Percentiles rank a stretch among this genome's conserved stretches.
These are phyloP conservation scores for Talaromyces wortmannii DNA, from an alignment of 495 filamentous ascomycete species.

Conservation along the genomic window DNA sequence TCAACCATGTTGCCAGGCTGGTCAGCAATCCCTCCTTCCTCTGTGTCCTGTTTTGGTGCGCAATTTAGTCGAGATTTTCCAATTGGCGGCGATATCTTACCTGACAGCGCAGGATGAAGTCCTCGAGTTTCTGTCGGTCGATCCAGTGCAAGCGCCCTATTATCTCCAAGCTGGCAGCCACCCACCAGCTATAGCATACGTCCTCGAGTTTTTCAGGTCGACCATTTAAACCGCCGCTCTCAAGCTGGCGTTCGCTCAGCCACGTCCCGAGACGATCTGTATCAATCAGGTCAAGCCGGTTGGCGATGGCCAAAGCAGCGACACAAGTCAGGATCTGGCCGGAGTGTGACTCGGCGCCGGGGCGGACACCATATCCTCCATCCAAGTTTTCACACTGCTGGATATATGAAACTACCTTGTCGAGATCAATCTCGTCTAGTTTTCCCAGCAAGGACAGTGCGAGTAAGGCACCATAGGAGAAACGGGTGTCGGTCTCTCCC, in stretches of 20 bases:
- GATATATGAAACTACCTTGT: constrained; percentile 71
- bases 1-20: constrained; percentile 91
- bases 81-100: constrained; percentile 17
- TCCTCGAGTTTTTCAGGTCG: constrained; percentile 94
- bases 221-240: constrained; percentile 85
- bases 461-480: constrained; percentile 83
- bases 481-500: constrained; percentile 93
- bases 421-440: constrained; percentile 63
- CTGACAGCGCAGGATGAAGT: constrained; percentile 80
- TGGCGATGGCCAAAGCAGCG: constrained; percentile 78
- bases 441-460: constrained; percentile 74
- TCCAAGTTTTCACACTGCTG: constrained; percentile 83
- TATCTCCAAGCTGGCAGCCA: constrained; percentile 80
- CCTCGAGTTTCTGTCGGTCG: constrained; percentile 64
- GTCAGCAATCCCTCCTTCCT: constrained; percentile 82
- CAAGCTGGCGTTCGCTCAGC: constrained; percentile 87
- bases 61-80: constrained; percentile 10
- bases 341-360: constrained; percentile 85
- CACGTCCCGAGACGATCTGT: constrained; percentile 75
- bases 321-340: constrained; percentile 94
- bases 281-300: constrained; percentile 76
- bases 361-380: constrained; percentile 82
- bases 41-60: constrained; percentile 53
- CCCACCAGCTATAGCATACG: constrained; percentile 99
- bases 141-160: constrained; percentile 89